phyloP scores from a whole-genome alignment of 2,329 filamentous ascomycete species.

The Tolypocladium album region DNA sequence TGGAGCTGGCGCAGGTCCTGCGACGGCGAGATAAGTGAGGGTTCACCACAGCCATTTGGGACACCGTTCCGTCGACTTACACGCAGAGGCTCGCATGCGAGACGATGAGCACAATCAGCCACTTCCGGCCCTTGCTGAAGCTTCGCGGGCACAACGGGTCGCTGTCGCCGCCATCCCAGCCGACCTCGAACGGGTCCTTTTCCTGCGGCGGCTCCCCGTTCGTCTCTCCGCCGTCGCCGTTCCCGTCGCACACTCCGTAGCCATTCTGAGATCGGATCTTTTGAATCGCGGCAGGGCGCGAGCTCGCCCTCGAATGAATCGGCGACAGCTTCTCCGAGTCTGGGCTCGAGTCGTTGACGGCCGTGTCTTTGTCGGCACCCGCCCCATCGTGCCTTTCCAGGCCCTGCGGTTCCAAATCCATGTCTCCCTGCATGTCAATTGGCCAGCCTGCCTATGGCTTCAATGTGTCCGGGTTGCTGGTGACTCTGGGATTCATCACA shows the following conservation, averaged over 20 bases:
- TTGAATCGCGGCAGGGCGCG: neutral
- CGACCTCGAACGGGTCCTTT: slow-evolving; percentile 53
- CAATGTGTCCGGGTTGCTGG: neutral
- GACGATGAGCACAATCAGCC: slow-evolving; percentile 69
- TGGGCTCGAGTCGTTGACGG: neutral
- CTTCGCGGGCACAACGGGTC: slow-evolving; percentile 69
- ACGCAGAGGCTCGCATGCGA: slow-evolving; percentile 68
- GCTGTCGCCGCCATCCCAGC: slow-evolving; percentile 59
- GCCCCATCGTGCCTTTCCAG: neutral
- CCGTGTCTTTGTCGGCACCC: neutral
- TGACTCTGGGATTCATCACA: neutral
- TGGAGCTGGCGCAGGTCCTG: slow-evolving; percentile 75
- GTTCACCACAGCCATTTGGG: neutral
- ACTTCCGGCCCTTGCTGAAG: slow-evolving; percentile 56
- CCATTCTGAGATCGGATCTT: slow-evolving; percentile 30
- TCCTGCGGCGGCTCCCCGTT: slow-evolving; percentile 7
- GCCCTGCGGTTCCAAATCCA: neutral
- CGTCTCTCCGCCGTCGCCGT: slow-evolving; percentile 5
- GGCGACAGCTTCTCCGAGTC: neutral
- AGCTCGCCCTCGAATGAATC: neutral
- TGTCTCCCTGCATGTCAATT: neutral
- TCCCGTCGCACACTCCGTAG: slow-evolving; percentile 27
- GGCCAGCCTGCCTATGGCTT: neutral
- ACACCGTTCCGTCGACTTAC: slow-evolving; percentile 41
- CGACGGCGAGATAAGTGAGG: neutral